Conservation (phyloP, 495 filamentous ascomycete species). For the Aspergillus cristatus region DNA sequence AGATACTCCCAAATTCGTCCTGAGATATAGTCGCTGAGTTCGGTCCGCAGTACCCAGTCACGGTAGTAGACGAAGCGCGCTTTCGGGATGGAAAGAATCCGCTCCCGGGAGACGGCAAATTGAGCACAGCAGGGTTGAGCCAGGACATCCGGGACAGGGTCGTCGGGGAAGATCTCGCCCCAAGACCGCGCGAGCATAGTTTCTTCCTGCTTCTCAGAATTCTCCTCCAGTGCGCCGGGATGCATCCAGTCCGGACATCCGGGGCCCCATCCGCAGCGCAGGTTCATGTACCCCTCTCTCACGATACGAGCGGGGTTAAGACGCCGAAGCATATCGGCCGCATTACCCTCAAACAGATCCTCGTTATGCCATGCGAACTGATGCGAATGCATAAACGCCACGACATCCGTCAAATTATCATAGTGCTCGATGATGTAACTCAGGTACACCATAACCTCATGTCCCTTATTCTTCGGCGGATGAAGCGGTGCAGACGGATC, state of each 20-base stretch:
- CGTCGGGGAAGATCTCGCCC: slow-evolving; percentile 47
- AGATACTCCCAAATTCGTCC: slow-evolving; percentile 70
- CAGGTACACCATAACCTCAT: slow-evolving; percentile 69
- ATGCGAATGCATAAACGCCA: slow-evolving; percentile 63
- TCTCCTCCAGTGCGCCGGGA: slow-evolving; percentile 41
- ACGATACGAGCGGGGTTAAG: slow-evolving; percentile 45
- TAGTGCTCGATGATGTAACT: slow-evolving; percentile 68
- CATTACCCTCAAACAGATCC: slow-evolving; percentile 37
- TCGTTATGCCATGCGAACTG: slow-evolving; percentile 60
- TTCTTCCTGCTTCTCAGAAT: slow-evolving; percentile 52
- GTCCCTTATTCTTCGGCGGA: slow-evolving; percentile 64
- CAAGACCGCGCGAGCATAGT: slow-evolving; percentile 44
- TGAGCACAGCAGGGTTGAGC: slow-evolving; percentile 60
- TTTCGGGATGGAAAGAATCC: slow-evolving; percentile 47
- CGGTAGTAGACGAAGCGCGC: slow-evolving; percentile 54
- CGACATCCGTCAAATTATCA: slow-evolving; percentile 54
- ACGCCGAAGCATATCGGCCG: slow-evolving; percentile 43
- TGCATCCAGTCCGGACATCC: slow-evolving; percentile 62
- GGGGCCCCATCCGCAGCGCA: slow-evolving; percentile 51
- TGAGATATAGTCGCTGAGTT: slow-evolving; percentile 54
- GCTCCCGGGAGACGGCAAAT: slow-evolving; percentile 50
- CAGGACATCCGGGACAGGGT: slow-evolving; percentile 43
- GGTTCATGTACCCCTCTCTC: slow-evolving; percentile 55
- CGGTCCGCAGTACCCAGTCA: slow-evolving; percentile 59
- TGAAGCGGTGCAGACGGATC: slow-evolving; percentile 50